A percentile compares a stretch with the other conserved stretches of the same genome.
These are phyloP conservation scores for Candida sojae DNA, from an alignment of 1,139 yeast species.

Conservation along the genomic window DNA sequence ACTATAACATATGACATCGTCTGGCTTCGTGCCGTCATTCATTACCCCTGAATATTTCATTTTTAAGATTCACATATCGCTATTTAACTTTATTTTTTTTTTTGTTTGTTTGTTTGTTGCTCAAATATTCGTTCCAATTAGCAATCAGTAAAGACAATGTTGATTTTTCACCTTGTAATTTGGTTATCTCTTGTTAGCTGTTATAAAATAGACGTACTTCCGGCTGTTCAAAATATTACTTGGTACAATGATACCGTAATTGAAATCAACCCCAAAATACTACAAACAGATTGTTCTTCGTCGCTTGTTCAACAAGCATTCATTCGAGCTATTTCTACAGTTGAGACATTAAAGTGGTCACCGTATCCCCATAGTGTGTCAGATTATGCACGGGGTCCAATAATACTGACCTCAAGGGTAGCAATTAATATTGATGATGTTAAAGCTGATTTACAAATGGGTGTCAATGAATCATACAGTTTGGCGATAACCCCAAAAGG, in stretches of 20 bases:
- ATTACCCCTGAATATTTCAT: not conserved
- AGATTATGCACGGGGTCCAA: not conserved
- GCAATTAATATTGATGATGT: conserved; percentile 22
- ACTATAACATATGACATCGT: too few species aligned
- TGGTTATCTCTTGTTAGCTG: conserved; percentile 7
- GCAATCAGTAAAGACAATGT: not conserved
- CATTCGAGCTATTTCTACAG: conserved; percentile 17
- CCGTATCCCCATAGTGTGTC: conserved; percentile 13
- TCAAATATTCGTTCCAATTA: not conserved
- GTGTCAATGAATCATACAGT: conserved; percentile 44
- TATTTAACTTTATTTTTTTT: not conserved
- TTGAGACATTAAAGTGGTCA: conserved; percentile 24
- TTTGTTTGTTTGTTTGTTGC: not conserved
- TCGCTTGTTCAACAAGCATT: conserved; percentile 21
- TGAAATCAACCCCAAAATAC: not conserved
- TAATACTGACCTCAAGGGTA: not conserved
- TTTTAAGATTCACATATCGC: not conserved
- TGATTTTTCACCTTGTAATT: not conserved
- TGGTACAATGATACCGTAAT: conserved; percentile 15
- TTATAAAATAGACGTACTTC: conserved; percentile 22
- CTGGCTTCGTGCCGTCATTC: too few species aligned
- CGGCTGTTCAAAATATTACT: conserved; percentile 21
- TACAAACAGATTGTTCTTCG: not conserved
- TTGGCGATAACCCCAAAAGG: conserved; percentile 18
- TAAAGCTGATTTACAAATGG: conserved; percentile 36